A percentile compares a stretch with the other conserved stretches of the same genome.
Conservation (phyloP, 495 filamentous ascomycete genomes). For the Coniosporium apollinis region DNA sequence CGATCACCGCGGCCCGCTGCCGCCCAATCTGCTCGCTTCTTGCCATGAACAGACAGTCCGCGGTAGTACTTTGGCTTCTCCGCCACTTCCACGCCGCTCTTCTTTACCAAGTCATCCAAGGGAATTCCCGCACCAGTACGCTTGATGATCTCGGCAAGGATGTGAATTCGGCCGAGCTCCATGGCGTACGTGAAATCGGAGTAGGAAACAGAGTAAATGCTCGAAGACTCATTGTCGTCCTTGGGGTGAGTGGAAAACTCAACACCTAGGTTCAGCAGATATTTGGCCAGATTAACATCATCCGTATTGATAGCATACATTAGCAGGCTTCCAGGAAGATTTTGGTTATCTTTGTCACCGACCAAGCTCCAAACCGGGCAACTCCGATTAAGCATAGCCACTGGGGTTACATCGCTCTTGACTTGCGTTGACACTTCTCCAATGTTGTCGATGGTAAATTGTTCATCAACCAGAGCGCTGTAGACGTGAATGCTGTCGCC, state of each 20-base stretch:
- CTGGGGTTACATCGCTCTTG: conserved; percentile 38
- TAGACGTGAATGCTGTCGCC: conserved; percentile 30
- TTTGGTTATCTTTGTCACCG: conserved; percentile 19
- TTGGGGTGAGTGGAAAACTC: conserved; percentile 13
- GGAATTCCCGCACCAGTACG: conserved; percentile 45
- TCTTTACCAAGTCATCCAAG: conserved; percentile 40
- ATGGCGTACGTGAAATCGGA: conserved; percentile 20
- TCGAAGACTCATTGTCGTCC: too few relatives aligned
- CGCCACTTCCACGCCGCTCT: conserved; percentile 37
- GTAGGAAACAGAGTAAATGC: background rate
- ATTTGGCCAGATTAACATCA: conserved; percentile 26
- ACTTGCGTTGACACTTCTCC: conserved; percentile 45
- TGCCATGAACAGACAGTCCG: conserved; percentile 52
- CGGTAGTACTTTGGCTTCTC: conserved; percentile 53
- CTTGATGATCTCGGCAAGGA: conserved; percentile 34
- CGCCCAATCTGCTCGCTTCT: conserved; percentile 51
- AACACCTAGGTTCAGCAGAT: conserved; percentile 28
- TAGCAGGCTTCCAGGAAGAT: conserved; percentile 10
- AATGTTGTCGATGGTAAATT: conserved; percentile 55
- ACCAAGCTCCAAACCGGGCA: conserved; percentile 20
- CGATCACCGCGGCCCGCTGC: conserved; percentile 28
- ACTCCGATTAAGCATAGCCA: conserved; percentile 25
- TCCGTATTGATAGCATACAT: conserved; percentile 25
- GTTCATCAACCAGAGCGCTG: conserved; percentile 33
- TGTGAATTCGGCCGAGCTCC: conserved; percentile 24